Evolutionary conservation across 2,329 filamentous ascomycete species (phyloP).

Genomic region (Diaporthe sp.): DNA sequence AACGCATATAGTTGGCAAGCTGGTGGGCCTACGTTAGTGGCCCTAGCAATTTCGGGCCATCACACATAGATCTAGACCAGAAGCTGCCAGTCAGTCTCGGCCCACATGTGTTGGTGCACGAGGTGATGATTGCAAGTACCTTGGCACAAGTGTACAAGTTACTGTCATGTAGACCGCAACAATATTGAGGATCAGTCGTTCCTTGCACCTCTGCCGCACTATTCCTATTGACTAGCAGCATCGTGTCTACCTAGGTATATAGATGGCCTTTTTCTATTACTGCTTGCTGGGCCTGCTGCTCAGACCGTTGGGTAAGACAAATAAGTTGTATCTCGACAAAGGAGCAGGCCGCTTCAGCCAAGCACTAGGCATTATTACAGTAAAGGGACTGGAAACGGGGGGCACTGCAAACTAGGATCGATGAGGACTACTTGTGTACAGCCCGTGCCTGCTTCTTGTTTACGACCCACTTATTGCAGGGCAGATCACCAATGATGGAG

Average conservation of each 20-base stretch:
- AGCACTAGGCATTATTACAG: background rate
- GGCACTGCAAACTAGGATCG: background rate
- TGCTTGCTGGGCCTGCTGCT: background rate
- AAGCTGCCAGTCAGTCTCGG: background rate
- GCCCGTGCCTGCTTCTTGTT: slow-evolving; percentile 3
- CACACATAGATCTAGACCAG: background rate
- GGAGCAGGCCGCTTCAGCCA: background rate
- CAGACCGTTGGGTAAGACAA: background rate
- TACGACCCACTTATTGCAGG: background rate
- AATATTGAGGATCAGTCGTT: background rate
- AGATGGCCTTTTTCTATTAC: no score
- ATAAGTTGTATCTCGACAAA: background rate
- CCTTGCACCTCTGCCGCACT: background rate
- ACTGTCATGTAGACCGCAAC: background rate
- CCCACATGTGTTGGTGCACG: background rate
- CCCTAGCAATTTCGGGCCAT: background rate
- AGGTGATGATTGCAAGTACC: background rate
- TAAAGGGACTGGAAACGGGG: background rate
- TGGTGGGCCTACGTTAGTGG: background rate
- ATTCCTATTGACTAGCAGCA: background rate
- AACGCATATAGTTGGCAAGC: background rate
- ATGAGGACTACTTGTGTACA: background rate
- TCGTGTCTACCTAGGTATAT: no score
- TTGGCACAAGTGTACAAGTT: background rate
- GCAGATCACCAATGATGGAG: slow-evolving; percentile 5